Percentiles rank a stretch among this genome's conserved stretches.
Evolutionary conservation across 1,284 basidiomycete genomes (phyloP).

Genomic region (Tilletia walkeri): DNA sequence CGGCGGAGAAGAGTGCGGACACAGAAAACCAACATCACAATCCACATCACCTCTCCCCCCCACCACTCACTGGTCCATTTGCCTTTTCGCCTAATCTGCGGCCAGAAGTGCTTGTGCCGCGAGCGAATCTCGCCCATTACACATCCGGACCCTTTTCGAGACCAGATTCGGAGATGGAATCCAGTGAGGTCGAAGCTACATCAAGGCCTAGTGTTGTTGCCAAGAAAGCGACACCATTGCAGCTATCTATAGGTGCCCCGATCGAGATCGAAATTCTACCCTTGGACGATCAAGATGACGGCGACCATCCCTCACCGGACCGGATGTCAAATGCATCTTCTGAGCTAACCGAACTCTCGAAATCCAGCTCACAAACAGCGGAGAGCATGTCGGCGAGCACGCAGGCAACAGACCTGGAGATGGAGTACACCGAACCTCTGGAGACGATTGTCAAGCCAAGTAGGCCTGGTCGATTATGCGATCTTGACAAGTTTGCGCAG

Average conservation of each 20-base stretch:
- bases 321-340: constrained; percentile 42
- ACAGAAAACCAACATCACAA: constrained; percentile 2
- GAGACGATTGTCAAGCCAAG: not conserved
- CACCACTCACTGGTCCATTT: constrained; percentile 36
- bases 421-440: constrained; percentile 13
- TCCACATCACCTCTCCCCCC: not conserved
- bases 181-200: not conserved
- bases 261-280: not conserved
- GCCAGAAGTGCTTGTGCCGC: constrained; percentile 33
- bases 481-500: not conserved
- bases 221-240: not conserved
- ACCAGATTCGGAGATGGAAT: not conserved
- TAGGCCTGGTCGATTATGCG: constrained; percentile 8
- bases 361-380: constrained; percentile 14
- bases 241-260: not conserved
- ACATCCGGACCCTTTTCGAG: constrained; percentile 29
- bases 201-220: not conserved
- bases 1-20: constrained; percentile 16
- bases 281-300: not conserved
- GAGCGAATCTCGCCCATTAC: constrained; percentile 22
- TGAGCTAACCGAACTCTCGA: constrained; percentile 39
- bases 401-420: constrained; percentile 42
- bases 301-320: not conserved
- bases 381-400: constrained; percentile 39
- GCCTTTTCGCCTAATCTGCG: constrained; percentile 43